Evolutionary conservation across 257 asterid genomes (phyloP), one percentile per base, ranked within the genome.

Genomic region (Fraxinus cuspidata): DNA sequence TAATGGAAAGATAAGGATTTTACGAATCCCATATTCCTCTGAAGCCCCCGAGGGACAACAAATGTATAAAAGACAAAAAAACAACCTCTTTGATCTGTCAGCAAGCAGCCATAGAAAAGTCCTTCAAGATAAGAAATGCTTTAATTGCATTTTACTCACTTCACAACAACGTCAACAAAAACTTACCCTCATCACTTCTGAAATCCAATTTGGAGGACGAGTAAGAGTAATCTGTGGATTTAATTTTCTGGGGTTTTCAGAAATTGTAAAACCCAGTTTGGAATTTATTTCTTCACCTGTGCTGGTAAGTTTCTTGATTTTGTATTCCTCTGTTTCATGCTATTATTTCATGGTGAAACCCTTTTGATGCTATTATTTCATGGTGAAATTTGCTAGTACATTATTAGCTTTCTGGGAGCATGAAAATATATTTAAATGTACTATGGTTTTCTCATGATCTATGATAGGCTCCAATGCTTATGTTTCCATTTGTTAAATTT

Each of bases 1-100:
- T 80, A 74, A 79, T 58, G 80, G 73, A 23, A 31, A 82, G 60
- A 72, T 80, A 72, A 72, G 80, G 74, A 63, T 65, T 84, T 78
- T 80, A 70, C 80, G 81, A 82, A 76, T 75, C 84, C 78, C 78
- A 51, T 34, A 69, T 77, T 80, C 81, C 79, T 87, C 77, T 77
- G 86, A 79, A 74, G 70, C 29, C 84, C 75, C 81, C 87, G 76
- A 86, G 74, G 87, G 75, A 83, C 84, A 87, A 81, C 70, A 76
- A 77, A 81, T 56, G 82, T 78, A 31, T 79, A 37, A 29, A 53
- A 64, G 90, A 86, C 88, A 85, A 85, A 81, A 76, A 19, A 76
- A 19, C 74, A 73, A 28, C 83, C 75, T 75, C 82, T 80, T 81
- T 77, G 87, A 86, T 74, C 83, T 80, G 87, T 89, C 87, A 79